A percentile compares a stretch with the other conserved stretches of the same genome.
These are phyloP conservation scores for Sphagnurus paluster DNA, from an alignment of 1,284 basidiomycete genomes.

Conservation along the genomic window DNA sequence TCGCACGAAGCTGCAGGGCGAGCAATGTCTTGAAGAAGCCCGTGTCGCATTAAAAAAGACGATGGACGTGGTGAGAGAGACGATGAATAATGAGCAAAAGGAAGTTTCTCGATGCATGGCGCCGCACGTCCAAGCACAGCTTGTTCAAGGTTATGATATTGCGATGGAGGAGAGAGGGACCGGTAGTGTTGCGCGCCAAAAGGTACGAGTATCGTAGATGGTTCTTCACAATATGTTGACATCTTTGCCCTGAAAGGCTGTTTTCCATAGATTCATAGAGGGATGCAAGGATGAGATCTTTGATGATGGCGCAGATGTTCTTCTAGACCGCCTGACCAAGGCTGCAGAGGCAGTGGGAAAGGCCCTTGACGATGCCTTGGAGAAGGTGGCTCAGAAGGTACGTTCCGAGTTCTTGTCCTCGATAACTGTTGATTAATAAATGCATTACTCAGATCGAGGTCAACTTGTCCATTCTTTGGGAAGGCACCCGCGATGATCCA, in stretches of 20 bases:
- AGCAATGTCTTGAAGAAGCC: conserved; percentile 53
- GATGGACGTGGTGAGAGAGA: conserved; percentile 47
- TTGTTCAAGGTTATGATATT: conserved; percentile 48
- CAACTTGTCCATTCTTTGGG: conserved; percentile 60
- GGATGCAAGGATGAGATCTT: conserved; percentile 51
- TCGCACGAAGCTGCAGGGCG: conserved; percentile 48
- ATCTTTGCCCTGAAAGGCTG: conserved; percentile 30
- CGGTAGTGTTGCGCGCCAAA: conserved; percentile 62
- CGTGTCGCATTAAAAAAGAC: conserved; percentile 48
- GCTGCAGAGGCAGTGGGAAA: conserved; percentile 52
- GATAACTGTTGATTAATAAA: background rate
- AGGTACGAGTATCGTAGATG: conserved; percentile 34
- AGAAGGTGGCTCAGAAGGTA: conserved; percentile 56
- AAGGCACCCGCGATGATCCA: conserved; percentile 48
- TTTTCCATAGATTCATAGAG: conserved; percentile 46
- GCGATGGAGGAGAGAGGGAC: conserved; percentile 54
- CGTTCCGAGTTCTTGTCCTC: conserved; percentile 4
- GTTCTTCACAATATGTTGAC: background rate
- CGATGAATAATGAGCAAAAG: conserved; percentile 55
- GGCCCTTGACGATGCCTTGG: conserved; percentile 45
- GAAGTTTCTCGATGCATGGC: conserved; percentile 57
- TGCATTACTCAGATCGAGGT: conserved; percentile 49
- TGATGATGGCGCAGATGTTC: conserved; percentile 48
- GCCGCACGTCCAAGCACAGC: conserved; percentile 53
- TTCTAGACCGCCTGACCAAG: conserved; percentile 45